Conservation (phyloP, 2,329 filamentous ascomycete species). For the Ophiostoma populinum region DNA sequence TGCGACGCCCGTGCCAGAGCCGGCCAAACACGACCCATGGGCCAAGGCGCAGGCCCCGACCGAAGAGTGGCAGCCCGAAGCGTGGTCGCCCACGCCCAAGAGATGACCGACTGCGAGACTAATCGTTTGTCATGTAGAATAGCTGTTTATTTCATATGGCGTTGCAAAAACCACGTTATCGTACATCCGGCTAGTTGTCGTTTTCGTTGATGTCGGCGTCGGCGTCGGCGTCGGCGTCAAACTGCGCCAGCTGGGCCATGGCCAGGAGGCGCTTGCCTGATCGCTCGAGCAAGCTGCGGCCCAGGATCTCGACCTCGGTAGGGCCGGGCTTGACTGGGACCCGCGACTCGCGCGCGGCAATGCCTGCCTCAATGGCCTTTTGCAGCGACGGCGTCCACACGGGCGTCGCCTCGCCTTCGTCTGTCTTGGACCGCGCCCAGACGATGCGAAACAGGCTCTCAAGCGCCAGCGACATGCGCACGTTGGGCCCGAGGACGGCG, state of each 20-base stretch:
- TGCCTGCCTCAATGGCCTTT: slow-evolving; percentile 26
- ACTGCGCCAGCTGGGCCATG: slow-evolving; percentile 21
- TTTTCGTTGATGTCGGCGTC: too few species aligned
- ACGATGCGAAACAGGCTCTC: slow-evolving; percentile 45
- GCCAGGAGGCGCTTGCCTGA: slow-evolving; percentile 26
- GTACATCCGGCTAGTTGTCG: too few species aligned
- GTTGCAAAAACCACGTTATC: not conserved
- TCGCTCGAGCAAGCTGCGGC: slow-evolving; percentile 24
- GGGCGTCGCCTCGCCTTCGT: slow-evolving; percentile 11
- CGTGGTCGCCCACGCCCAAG: slow-evolving; percentile 30
- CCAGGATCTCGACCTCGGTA: slow-evolving; percentile 20
- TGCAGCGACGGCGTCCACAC: slow-evolving; percentile 21
- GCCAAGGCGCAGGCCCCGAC: slow-evolving; percentile 35
- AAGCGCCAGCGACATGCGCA: slow-evolving; percentile 51
- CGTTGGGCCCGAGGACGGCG: slow-evolving; percentile 46
- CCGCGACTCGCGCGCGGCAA: slow-evolving; percentile 31
- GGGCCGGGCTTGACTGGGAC: slow-evolving; percentile 14
- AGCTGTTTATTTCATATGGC: not conserved
- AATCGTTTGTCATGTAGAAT: too few species aligned
- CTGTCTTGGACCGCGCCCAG: slow-evolving; percentile 15
- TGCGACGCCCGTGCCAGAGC: too few species aligned
- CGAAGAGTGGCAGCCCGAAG: slow-evolving; percentile 49
- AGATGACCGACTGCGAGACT: too few species aligned
- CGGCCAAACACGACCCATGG: slow-evolving; percentile 36
- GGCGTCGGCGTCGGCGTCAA: slow-evolving; percentile 11